Base-by-base conservation (phyloP, 2,329 filamentous ascomycete genomes). In the Ophiostoma ips region DNA sequence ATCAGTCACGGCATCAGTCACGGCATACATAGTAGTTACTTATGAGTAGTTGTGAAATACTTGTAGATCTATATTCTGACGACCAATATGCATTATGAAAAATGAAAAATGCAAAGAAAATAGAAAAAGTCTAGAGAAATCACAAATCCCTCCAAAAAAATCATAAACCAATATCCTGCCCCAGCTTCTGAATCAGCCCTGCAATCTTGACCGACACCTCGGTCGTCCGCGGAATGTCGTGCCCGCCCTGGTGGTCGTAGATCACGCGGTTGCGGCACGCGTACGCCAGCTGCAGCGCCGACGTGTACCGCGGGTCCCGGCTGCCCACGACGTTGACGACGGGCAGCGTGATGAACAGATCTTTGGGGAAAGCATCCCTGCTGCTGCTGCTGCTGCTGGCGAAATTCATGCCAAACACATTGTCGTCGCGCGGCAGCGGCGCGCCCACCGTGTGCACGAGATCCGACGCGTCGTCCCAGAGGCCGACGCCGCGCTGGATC, bases 181-280 rank as follows among this genome's bases (percentile, higher is more conserved):
- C 52, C 37, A 64, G 45, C 49, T 57, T 50, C 55, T 53, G 50
- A n/a, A 66, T 24, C 52, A 66, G 38, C 37, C 50, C 56, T 0
- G 63, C 63, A 28, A 66, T 61, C 24, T 33, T 56, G n/a, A 55
- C 24, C 2, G 62, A 64, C 34, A 64, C 62, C 8, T 57, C 58
- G 0, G 58, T 64, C 41, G 61, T 59, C 52, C 64, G 55, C n/a
- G 64, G 64, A 18, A 67, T 64, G 33, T 67, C 65, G 51, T 67
- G 65, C 1, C 65, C 65, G 5, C 65, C 64, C 3, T 60, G 58
- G 40, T 66, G 64, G 46, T 67, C 64, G 52, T 61, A 67, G 55
- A 61, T 56, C 19, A 53, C 58, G 16, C 59, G 54, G 13, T 61
- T 53, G 13, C 60, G 55, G 46, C 64, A 66, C 35, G 66, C 60